Conservation (phyloP, 179 eudicot species). For the Pouteria campechiana region DNA sequence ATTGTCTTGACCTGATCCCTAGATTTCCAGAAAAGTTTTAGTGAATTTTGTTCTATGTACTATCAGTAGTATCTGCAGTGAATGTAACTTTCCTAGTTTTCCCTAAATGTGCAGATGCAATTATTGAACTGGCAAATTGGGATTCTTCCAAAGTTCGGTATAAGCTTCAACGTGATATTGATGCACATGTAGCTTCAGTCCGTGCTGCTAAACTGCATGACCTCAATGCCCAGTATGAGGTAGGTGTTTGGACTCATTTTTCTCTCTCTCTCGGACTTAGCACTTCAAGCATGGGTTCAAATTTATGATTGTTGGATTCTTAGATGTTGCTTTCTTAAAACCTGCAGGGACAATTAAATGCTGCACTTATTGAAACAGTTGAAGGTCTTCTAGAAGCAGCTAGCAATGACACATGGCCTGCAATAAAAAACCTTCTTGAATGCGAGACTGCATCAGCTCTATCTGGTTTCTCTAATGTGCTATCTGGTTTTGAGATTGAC, state of each 20-base stretch:
- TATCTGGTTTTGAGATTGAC: slow-evolving; percentile 34
- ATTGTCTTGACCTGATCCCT: too few relatives aligned
- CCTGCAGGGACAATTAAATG: slow-evolving; percentile 22
- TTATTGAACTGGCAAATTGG: slow-evolving; percentile 33
- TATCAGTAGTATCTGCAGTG: too few relatives aligned
- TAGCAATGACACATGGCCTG: slow-evolving; percentile 26
- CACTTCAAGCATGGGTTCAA: too few relatives aligned
- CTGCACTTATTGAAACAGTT: slow-evolving; percentile 21
- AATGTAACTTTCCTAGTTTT: neutral
- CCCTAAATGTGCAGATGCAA: slow-evolving; percentile 21
- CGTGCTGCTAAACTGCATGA: slow-evolving; percentile 20
- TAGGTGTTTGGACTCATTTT: neutral
- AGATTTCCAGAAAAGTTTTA: too few relatives aligned
- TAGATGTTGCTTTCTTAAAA: neutral
- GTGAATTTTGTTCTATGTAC: too few relatives aligned
- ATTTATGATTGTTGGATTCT: too few relatives aligned
- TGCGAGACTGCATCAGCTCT: slow-evolving; percentile 24
- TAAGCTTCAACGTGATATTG: slow-evolving; percentile 33
- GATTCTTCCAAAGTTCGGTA: slow-evolving; percentile 27
- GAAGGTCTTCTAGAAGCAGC: slow-evolving; percentile 30
- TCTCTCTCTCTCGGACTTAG: neutral
- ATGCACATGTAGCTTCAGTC: slow-evolving; percentile 25
- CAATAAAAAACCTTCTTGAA: slow-evolving; percentile 25
- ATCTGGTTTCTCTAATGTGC: slow-evolving; percentile 14
- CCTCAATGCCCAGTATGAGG: slow-evolving; percentile 23